phyloP scores from a whole-genome alignment of 2,329 filamentous ascomycete genomes.

The Cordyceps militaris region DNA sequence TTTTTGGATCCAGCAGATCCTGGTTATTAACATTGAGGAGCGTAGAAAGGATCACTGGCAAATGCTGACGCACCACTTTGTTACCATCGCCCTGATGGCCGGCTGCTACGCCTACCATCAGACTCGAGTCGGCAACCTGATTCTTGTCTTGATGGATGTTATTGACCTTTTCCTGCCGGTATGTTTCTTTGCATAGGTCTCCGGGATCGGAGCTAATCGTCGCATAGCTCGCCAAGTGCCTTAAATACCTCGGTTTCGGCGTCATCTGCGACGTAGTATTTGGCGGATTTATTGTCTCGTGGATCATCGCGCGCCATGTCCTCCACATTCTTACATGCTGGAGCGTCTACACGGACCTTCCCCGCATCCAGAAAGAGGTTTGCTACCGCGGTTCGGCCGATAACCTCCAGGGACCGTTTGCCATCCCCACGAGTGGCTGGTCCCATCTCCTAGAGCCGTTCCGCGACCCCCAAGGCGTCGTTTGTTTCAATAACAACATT shows the following conservation, averaged over 20 bases:
- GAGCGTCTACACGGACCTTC: constrained; percentile 66
- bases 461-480: constrained; percentile 59
- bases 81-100: constrained; percentile 77
- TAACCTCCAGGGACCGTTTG: constrained; percentile 47
- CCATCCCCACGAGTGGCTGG: constrained; percentile 39
- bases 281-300: constrained; percentile 74
- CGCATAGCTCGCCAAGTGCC: constrained; percentile 80
- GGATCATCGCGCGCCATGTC: constrained; percentile 77
- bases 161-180: constrained; percentile 85
- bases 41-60: constrained; percentile 90
- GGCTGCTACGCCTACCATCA: constrained; percentile 81
- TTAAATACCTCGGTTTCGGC: constrained; percentile 80
- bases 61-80: constrained; percentile 91
- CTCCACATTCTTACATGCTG: constrained; percentile 73
- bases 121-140: constrained; percentile 79
- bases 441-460: constrained; percentile 68
- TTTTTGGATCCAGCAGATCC: constrained; percentile 90
- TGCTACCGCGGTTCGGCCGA: constrained; percentile 60
- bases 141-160: constrained; percentile 87
- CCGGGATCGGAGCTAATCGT: too few species aligned
- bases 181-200: too few species aligned
- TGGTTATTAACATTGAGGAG: constrained; percentile 92
- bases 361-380: constrained; percentile 55
- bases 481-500: constrained; percentile 73
- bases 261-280: constrained; percentile 75